Conservation (phyloP, 1,284 basidiomycete genomes). For the Melanopsichium pennsylvanicum region DNA sequence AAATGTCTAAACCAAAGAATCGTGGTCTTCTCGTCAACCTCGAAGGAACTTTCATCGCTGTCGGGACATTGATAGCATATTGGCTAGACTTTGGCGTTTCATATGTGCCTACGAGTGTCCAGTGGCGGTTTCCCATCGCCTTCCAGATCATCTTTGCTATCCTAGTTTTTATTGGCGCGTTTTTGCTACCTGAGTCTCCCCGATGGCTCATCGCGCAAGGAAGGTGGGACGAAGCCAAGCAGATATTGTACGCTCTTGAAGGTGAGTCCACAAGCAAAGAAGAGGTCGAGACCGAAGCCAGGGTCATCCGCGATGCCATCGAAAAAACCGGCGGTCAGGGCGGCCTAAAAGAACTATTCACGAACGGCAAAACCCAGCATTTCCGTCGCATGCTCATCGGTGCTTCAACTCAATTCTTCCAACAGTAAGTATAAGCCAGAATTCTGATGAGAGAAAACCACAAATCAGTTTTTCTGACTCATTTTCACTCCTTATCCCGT, state of each 20-base stretch:
- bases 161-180: constrained; percentile 43
- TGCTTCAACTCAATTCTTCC: constrained; percentile 50
- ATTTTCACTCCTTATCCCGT: no score
- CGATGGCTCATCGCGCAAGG: constrained; percentile 56
- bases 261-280: constrained; percentile 34
- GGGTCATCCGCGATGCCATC: constrained; percentile 46
- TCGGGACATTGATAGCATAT: constrained; percentile 44
- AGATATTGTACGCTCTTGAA: constrained; percentile 42
- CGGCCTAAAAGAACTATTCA: constrained; percentile 41
- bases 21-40: constrained; percentile 54
- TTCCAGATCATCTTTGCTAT: constrained; percentile 69
- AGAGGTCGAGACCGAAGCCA: constrained; percentile 19
- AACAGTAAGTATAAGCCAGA: constrained; percentile 25
- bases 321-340: constrained; percentile 6
- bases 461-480: no score
- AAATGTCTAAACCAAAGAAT: constrained; percentile 45
- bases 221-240: constrained; percentile 35
- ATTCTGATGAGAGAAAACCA: background rate
- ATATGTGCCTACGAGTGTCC: constrained; percentile 21
- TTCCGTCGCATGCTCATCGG: constrained; percentile 51
- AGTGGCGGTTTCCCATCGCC: constrained; percentile 58
- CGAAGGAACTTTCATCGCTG: constrained; percentile 43
- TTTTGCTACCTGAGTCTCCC: constrained; percentile 51
- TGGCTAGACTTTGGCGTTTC: constrained; percentile 57
- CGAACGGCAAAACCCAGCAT: constrained; percentile 43